These are phyloP conservation scores for Sphagnum magellanicum DNA, from an alignment of 228 moss, liverwort and hornwort genomes.

Conservation along the genomic window DNA sequence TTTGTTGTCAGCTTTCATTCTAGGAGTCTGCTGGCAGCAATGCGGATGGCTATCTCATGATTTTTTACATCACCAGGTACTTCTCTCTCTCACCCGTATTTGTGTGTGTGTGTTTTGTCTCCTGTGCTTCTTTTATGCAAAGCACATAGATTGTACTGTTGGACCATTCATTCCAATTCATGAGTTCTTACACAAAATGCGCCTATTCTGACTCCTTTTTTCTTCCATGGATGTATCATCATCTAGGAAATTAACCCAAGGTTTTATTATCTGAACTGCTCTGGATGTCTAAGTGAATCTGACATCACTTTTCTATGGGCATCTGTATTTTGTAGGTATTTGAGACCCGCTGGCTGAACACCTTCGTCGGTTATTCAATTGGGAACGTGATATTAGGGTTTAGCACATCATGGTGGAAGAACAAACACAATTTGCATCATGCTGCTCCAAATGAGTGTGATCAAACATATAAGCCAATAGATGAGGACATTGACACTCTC, in stretches of 20 bases:
- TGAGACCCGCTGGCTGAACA: conserved; percentile 66
- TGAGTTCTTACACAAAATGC: too few relatives aligned
- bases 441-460: conserved; percentile 97
- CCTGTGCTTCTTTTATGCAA: too few relatives aligned
- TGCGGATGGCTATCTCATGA: conserved; percentile 93
- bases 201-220: too few relatives aligned
- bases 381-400: conserved; percentile 76
- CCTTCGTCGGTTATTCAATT: conserved; percentile 35
- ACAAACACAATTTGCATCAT: conserved; percentile 89
- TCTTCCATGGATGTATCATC: too few relatives aligned
- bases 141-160: too few relatives aligned
- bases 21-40: conserved; percentile 79
- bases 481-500: conserved; percentile 92
- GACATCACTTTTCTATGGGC: too few relatives aligned
- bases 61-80: conserved; percentile 82
- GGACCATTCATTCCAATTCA: too few relatives aligned
- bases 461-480: conserved; percentile 68
- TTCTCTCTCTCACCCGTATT: too few relatives aligned
- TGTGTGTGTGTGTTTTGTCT: too few relatives aligned
- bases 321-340: conserved; percentile 29
- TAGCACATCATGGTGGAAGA: conserved; percentile 93
- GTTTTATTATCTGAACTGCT: too few relatives aligned
- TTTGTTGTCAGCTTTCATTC: conserved; percentile 50
- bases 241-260: too few relatives aligned
- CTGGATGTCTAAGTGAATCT: too few relatives aligned